Evolutionary conservation across 495 filamentous ascomycete species (phyloP).

Genomic region (Penicillium maclennaniae): DNA sequence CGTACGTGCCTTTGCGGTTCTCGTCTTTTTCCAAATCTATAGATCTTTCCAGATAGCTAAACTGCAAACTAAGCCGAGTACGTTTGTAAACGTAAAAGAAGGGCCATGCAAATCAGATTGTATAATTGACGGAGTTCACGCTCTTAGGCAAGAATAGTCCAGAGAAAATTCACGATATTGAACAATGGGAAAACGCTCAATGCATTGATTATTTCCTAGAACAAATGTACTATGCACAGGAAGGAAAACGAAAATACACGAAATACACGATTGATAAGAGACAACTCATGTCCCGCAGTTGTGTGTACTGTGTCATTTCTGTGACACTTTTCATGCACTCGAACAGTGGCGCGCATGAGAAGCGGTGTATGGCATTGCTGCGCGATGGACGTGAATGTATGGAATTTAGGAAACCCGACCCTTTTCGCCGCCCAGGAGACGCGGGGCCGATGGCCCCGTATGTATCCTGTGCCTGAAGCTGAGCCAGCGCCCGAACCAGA

Average conservation of each 20-base stretch:
- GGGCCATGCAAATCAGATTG: conserved; percentile 2
- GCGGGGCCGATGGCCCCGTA: conserved; percentile 18
- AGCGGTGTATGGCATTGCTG: neutral
- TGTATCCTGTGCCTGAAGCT: conserved; percentile 6
- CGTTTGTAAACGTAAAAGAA: neutral
- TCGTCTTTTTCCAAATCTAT: too few species aligned
- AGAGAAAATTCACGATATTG: conserved; percentile 6
- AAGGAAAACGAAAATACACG: neutral
- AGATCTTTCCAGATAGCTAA: too few species aligned
- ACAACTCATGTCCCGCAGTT: neutral
- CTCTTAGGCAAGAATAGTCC: conserved; percentile 14
- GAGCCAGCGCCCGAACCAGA: conserved; percentile 14
- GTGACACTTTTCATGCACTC: neutral
- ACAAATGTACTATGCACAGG: conserved; percentile 14
- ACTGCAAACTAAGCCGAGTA: too few species aligned
- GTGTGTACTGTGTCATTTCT: neutral
- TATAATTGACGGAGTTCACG: conserved; percentile 12
- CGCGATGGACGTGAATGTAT: neutral
- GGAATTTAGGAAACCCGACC: conserved; percentile 15
- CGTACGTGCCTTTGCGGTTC: neutral
- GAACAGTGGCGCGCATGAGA: neutral
- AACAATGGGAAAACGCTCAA: conserved; percentile 6
- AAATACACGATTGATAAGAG: conserved; percentile 8
- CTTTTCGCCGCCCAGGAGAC: conserved; percentile 30
- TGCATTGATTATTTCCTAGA: conserved; percentile 8